Percentiles rank a stretch among this genome's conserved stretches.
Conservation (phyloP, 352 stramenopile species). For the Sclerospora graminicola region DNA sequence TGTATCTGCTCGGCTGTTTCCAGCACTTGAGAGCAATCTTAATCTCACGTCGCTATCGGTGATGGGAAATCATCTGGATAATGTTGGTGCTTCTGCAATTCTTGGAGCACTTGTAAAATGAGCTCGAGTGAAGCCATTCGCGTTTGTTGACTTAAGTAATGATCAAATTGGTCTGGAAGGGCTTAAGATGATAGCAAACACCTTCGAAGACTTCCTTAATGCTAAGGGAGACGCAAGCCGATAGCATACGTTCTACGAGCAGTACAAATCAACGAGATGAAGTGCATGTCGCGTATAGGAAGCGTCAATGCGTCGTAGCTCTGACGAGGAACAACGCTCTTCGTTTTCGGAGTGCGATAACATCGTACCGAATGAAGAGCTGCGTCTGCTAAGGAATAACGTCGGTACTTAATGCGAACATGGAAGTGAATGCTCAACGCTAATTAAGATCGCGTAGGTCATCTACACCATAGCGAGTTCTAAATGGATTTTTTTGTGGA, state of each 20-base stretch:
- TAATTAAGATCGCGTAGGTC: conserved; percentile 20
- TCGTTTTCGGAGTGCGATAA: background rate
- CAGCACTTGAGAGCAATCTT: conserved; percentile 36
- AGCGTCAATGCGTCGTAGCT: conserved; percentile 21
- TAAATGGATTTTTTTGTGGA: too few relatives aligned
- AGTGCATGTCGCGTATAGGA: conserved; percentile 1
- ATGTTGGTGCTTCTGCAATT: conserved; percentile 36
- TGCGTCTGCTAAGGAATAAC: conserved; percentile 67
- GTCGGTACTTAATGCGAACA: conserved; percentile 18
- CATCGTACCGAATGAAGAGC: conserved; percentile 24
- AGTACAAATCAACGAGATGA: conserved; percentile 1
- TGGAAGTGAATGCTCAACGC: conserved; percentile 10
- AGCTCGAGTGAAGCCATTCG: conserved; percentile 25
- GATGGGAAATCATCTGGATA: conserved; percentile 57
- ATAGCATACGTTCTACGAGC: background rate
- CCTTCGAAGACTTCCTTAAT: conserved; percentile 15
- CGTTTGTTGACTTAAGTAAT: conserved; percentile 53
- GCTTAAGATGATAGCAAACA: conserved; percentile 27
- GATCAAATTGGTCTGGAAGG: conserved; percentile 54
- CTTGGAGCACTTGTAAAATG: conserved; percentile 41
- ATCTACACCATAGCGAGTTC: conserved; percentile 33
- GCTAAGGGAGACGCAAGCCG: too few relatives aligned
- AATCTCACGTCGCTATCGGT: conserved; percentile 44
- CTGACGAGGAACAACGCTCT: conserved; percentile 1
- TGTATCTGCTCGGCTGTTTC: conserved; percentile 36